Evolutionary conservation across 2,329 filamentous ascomycete species (phyloP).

Genomic region (Periconia macrospinosa): DNA sequence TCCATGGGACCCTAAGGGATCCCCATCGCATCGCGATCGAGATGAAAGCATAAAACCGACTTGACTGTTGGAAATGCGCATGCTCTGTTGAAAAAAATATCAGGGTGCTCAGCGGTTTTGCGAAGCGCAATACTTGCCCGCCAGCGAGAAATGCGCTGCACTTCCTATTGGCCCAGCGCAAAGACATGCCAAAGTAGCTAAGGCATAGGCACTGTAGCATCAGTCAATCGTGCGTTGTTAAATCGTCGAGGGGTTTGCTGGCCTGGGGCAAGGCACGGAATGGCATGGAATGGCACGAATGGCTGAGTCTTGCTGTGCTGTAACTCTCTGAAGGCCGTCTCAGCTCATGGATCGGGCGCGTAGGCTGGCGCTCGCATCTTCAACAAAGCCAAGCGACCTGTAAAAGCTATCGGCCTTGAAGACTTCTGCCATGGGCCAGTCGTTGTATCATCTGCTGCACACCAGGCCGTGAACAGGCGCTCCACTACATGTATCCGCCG

Average conservation of each 20-base stretch:
- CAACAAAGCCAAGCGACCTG: constrained; percentile 31
- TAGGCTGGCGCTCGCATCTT: constrained; percentile 29
- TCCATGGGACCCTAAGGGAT: background rate
- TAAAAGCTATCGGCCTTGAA: constrained; percentile 20
- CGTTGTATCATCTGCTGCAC: constrained; percentile 14
- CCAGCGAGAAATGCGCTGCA: constrained; percentile 24
- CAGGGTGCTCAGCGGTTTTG: constrained; percentile 5
- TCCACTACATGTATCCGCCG: constrained; percentile 3
- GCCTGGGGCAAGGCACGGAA: too few relatives aligned
- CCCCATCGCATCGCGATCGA: constrained; percentile 5
- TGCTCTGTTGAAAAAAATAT: too few relatives aligned
- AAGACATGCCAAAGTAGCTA: constrained; percentile 22
- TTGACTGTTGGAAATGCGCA: background rate
- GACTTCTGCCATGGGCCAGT: constrained; percentile 19
- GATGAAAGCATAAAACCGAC: constrained; percentile 6
- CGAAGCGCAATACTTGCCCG: constrained; percentile 14
- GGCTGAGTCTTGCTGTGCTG: too few relatives aligned
- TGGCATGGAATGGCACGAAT: too few relatives aligned
- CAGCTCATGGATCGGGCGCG: constrained; percentile 25
- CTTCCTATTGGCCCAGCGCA: constrained; percentile 30
- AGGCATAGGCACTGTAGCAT: constrained; percentile 17
- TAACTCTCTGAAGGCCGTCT: too few relatives aligned
- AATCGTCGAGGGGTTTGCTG: too few relatives aligned
- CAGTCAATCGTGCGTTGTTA: constrained; percentile 17
- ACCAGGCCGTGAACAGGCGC: constrained; percentile 15